Evolutionary conservation across 192 early-diverging fungal genomes (phyloP), one percentile per base, ranked within the genome.

Genomic region (Glomus cerebriforme): DNA sequence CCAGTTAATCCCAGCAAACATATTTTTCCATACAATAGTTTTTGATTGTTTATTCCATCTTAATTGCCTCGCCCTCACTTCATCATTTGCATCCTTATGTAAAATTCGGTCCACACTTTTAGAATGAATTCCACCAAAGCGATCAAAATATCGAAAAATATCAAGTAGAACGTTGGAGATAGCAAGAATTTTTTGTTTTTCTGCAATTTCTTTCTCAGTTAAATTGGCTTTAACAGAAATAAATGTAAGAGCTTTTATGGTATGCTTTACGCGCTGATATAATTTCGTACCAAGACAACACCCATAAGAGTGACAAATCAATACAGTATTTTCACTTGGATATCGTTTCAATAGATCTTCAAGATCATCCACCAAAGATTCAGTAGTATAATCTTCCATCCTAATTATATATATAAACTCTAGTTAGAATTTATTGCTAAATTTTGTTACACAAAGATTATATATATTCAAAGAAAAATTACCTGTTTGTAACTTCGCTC

Each of bases 241-340:
- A 71, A 90, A 79, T 6, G 88, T 84, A 49, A 90, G 47, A 10
- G 81, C 89, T 17, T 88, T 87, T 64, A 90, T 77, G 7, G 75
- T 67, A 31, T 75, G 54, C 31, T 82, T 63, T 7, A 87, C 19
- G 7, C 45, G 66, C 37, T 64, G 58, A 32, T 83, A 85, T 32
- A 90, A 83, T 59, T 81, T 80, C 1, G 85, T 81, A 17, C 86
- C 89, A 63, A 90, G 72, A 0, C 82, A 79, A 39, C 89, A 90
- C 0, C 89, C 89, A 76, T 87, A 90, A 1, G 89, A 90, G 58
- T 90, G 89, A 0, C 85, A 85, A 62, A 90, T 85, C 24, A 90
- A 80, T 35, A 90, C 85, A 0, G 83, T 88, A 4, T 80, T 79
- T 7, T 86, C 78, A 66, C 84, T 84, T 49, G 82, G 82, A 77